Base-by-base conservation (phyloP, 2,329 filamentous ascomycete genomes). In the Fusarium pseudonygamai region DNA sequence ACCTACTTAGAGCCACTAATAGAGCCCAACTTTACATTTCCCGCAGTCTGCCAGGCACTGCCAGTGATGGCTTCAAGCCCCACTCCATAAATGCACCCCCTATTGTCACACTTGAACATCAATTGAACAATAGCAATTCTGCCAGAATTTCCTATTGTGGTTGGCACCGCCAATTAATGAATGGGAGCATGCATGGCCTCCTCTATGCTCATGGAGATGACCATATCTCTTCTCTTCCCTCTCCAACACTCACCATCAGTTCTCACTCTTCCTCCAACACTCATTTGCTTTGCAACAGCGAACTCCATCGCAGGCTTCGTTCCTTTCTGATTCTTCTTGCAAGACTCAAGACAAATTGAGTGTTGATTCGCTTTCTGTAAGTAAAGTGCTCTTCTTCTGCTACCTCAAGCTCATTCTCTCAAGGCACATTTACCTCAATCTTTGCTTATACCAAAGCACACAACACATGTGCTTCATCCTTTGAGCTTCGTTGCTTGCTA, bases 91-190 rank as follows among this genome's bases (percentile, higher is more conserved):
- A 49, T 15, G 45, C 45, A 30, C 15, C 18, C 49, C 28, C 53
- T 63, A 68, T 72, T 72, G 68, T 72, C 30, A 40, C 37, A 49
- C n/a, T 58, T 12, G 56, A 59, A 30, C 50, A 49, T 59, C 14
- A 47, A 60, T 53, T 47, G 39, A 69, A 72, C 68, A 72, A 72
- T 72, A 45, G 49, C 6, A 46, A 53, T 30, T 42, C 39, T 50
- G n/a, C 18, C 24, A 34, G 37, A 26, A 12, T 42, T 30, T 34
- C 26, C 37, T 28, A 30, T 32, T 43, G 34, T 13, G 20, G 15
- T 39, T n/a, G 7, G 36, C 8, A 55, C 43, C 20, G n/a, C 50
- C 26, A n/a, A 13, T 9, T 30, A 34, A 43, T 40, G 15, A 16
- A 36, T 53, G 22, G 7, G 36, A 32, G 20, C 32, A 45, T 6